Conservation (phyloP, 78 protist species). For the Dictyostelium intermedium region DNA sequence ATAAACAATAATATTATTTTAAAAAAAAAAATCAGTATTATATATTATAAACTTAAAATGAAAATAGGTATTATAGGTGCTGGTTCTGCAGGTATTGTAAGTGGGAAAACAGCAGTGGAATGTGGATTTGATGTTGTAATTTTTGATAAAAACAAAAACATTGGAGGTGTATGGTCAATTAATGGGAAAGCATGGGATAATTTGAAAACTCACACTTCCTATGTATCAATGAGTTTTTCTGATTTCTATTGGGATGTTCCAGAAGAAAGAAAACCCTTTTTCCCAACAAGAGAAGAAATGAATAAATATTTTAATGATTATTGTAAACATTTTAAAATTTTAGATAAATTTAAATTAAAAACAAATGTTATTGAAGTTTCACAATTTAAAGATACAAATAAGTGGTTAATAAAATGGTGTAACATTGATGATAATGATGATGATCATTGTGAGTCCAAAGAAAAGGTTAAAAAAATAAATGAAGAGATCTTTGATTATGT, state of each 20-base stretch:
- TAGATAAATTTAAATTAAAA: background rate
- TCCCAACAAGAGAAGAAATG: background rate
- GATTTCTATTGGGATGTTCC: background rate
- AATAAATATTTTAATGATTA: background rate
- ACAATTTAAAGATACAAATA: background rate
- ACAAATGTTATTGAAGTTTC: background rate
- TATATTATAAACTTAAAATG: no score
- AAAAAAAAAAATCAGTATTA: background rate
- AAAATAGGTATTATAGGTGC: constrained; percentile 15
- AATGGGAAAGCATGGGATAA: constrained; percentile 17
- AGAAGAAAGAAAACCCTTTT: background rate
- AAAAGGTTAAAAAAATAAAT: no score
- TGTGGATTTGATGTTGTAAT: constrained; percentile 15
- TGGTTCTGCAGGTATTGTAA: background rate
- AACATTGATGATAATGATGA: background rate
- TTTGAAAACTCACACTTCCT: background rate
- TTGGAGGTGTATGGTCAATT: constrained; percentile 28
- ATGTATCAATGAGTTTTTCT: background rate
- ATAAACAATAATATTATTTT: no score
- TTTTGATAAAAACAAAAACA: background rate
- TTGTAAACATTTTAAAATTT: background rate
- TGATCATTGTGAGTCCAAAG: no score
- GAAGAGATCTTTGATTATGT: background rate
- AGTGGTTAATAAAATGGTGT: background rate
- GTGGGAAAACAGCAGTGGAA: background rate